A percentile compares a stretch with the other conserved stretches of the same genome.
These are phyloP conservation scores for Cerioporus squamosus DNA, from an alignment of 1,284 basidiomycete genomes.

Conservation along the genomic window DNA sequence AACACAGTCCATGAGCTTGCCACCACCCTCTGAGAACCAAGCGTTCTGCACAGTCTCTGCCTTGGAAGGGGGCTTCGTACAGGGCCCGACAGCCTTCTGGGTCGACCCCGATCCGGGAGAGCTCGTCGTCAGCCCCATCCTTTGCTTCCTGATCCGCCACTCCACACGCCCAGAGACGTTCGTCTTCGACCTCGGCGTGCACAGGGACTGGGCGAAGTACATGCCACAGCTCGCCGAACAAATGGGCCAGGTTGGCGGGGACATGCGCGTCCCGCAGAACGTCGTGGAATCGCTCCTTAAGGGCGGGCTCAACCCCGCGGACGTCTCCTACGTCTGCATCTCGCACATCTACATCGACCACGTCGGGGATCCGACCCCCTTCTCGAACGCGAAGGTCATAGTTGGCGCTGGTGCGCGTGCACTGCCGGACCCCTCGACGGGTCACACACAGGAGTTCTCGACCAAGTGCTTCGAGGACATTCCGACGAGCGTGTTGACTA, in stretches of 20 bases:
- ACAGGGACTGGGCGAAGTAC: constrained; percentile 45
- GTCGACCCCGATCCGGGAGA: no score
- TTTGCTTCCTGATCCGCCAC: no score
- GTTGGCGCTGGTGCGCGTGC: constrained; percentile 40
- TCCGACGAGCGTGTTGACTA: constrained; percentile 45
- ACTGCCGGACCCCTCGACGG: constrained; percentile 32
- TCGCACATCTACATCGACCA: constrained; percentile 40
- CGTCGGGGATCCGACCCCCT: constrained; percentile 46
- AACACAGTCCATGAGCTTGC: no score
- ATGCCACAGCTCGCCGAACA: neutral
- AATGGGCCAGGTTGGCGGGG: neutral
- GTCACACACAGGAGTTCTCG: constrained; percentile 41
- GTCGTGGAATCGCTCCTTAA: constrained; percentile 50
- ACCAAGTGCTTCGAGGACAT: constrained; percentile 41
- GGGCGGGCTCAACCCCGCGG: constrained; percentile 46
- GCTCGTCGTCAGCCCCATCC: no score
- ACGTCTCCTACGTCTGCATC: constrained; percentile 47
- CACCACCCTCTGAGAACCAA: no score
- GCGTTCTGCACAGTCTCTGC: no score
- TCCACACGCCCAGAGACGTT: constrained; percentile 40
- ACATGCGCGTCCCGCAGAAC: constrained; percentile 42
- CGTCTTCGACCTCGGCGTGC: constrained; percentile 59
- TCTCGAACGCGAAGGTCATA: no score
- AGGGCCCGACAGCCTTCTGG: no score
- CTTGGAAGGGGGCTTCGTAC: no score